Evolutionary conservation across 2,329 filamentous ascomycete species (phyloP), one percentile per base, ranked within the genome.

Genomic region (Penicillium sp.): DNA sequence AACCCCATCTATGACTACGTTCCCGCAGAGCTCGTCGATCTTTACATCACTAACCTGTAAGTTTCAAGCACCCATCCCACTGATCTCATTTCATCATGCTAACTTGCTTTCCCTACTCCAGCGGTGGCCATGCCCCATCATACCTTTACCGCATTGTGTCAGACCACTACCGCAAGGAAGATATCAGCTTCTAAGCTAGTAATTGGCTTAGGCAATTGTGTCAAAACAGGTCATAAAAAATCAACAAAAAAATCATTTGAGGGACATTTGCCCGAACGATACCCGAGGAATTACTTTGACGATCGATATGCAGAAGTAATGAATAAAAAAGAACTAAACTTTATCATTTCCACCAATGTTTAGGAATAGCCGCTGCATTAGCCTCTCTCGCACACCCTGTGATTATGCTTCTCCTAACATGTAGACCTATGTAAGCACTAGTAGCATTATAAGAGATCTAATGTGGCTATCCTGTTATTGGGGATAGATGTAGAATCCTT

Each of bases 1-100:
- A 93, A 89, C 68, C 90, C 90, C 12, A 77, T 92, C 21, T 92
- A 89, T 52, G 93, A 97, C 73, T 91, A 93, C 70, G 86, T 97
- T 17, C 86, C 89, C 9, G 85, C 89, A 0, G 89, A 91, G 80
- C 85, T 81, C 80, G 83, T 82, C 25, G 69, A 78, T 60, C 74
- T 78, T 50, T 78, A 78, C 73, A 91, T 96, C 65, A 95, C 91
- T 19, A 96, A 96, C 67, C 75, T 92, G 85, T 89, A 78, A 81
- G 86, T 82, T 40, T 51, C 42, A 13, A 35, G 19, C 21, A 42
- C 9, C 8, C 29, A 15, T 19, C 13, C 17, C 7, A 29, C 38
- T 27, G 19, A 25, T n/a, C n/a, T 23, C 29, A 10, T 10, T 56
- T 49, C 4, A 23, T 13, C 15, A 31, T 19, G 50, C 56, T 68